phyloP scores from a whole-genome alignment of 2,329 filamentous ascomycete genomes.

The Dissoconium aciculare region DNA sequence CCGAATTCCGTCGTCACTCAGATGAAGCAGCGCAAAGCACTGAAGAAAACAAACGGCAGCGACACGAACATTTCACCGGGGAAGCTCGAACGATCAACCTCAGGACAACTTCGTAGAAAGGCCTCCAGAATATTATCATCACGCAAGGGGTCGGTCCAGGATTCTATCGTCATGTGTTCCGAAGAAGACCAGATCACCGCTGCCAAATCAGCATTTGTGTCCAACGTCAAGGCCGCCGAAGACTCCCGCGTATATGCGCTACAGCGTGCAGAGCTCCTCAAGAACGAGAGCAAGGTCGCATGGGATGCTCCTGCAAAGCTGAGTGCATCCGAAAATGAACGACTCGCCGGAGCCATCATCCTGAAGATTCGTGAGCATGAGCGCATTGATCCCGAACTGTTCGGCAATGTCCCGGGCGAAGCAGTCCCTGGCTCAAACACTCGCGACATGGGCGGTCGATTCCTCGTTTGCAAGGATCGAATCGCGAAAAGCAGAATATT shows the following conservation, averaged over 20 bases:
- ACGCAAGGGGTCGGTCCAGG: too few relatives aligned
- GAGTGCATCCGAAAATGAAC: constrained; percentile 17
- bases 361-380: constrained; percentile 29
- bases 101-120: too few relatives aligned
- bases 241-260: constrained; percentile 12
- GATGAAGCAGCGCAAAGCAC: too few relatives aligned
- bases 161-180: too few relatives aligned
- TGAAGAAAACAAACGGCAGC: too few relatives aligned
- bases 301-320: constrained; percentile 26
- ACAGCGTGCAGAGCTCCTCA: constrained; percentile 18
- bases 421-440: constrained; percentile 25
- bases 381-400: constrained; percentile 23
- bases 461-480: constrained; percentile 29
- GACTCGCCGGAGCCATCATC: constrained; percentile 24
- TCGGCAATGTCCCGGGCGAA: constrained; percentile 31
- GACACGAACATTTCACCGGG: too few relatives aligned
- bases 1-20: too few relatives aligned
- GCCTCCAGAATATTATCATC: too few relatives aligned
- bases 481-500: constrained; percentile 43
- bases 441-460: constrained; percentile 34
- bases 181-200: background rate
- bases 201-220: too few relatives aligned
- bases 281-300: constrained; percentile 18
- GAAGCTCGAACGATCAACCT: too few relatives aligned
- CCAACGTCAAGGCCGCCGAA: constrained; percentile 3